These are phyloP conservation scores for Camelina laxa DNA, from an alignment of 345 rosid species.

Conservation along the genomic window DNA sequence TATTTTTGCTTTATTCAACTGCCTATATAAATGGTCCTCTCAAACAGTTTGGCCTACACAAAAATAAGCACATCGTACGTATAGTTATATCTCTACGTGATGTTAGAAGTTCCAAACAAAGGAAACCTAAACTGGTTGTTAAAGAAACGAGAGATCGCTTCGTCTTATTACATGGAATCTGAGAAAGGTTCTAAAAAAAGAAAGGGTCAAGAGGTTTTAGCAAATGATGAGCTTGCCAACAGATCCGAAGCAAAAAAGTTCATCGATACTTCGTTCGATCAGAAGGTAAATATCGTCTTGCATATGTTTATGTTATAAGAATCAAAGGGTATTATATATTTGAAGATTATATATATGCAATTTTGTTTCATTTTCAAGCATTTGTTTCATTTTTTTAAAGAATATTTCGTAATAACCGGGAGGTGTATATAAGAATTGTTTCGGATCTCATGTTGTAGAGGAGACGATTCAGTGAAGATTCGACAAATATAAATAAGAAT, in stretches of 20 bases:
- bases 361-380: neutral
- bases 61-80: constrained; percentile 43
- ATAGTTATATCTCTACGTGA: constrained; percentile 18
- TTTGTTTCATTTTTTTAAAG: neutral
- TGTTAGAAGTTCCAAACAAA: constrained; percentile 45
- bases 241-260: constrained; percentile 59
- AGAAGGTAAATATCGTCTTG: constrained; percentile 52
- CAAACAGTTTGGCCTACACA: constrained; percentile 38
- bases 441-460: constrained; percentile 34
- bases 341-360: neutral
- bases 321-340: neutral
- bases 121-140: constrained; percentile 41
- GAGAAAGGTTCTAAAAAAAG: constrained; percentile 59
- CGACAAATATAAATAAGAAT: constrained; percentile 45
- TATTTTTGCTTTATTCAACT: constrained; percentile 38
- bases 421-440: neutral
- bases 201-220: constrained; percentile 48
- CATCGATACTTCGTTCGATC: constrained; percentile 59
- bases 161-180: constrained; percentile 35
- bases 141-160: constrained; percentile 37
- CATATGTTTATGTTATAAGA: no score
- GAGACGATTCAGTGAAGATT: constrained; percentile 60
- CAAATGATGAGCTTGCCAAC: constrained; percentile 47
- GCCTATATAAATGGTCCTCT: constrained; percentile 17
- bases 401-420: neutral